A percentile compares a stretch with the other conserved stretches of the same genome.
Conservation (phyloP, 1,284 basidiomycete species). For the Rhodotorula sp. region DNA sequence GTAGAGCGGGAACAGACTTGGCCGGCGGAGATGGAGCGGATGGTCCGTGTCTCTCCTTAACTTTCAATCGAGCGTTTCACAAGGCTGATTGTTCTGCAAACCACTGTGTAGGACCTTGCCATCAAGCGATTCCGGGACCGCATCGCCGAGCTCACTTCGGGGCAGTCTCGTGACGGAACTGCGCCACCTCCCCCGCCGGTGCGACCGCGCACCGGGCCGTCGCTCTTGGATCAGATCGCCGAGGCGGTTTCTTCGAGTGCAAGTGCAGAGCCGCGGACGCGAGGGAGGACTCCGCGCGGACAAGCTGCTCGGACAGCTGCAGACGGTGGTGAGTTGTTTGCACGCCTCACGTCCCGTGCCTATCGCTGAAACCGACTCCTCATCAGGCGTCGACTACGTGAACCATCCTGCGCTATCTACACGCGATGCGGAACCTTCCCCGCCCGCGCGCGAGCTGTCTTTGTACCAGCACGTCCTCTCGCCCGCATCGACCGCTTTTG, state of each 20-base stretch:
- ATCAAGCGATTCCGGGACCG: background rate
- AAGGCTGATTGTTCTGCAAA: background rate
- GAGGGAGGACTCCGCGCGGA: background rate
- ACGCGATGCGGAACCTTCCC: no score
- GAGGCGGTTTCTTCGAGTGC: background rate
- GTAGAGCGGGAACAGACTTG: background rate
- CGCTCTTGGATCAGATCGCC: conserved; percentile 7
- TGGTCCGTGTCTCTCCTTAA: background rate
- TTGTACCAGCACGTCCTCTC: conserved; percentile 21
- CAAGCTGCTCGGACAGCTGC: background rate
- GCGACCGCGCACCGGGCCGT: background rate
- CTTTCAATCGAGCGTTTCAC: background rate
- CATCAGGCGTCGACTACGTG: background rate
- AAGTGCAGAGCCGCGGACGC: background rate
- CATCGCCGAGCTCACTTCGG: background rate
- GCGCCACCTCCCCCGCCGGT: background rate
- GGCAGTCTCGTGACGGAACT: background rate
- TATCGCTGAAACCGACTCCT: background rate
- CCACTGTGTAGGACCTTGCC: background rate
- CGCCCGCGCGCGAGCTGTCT: conserved; percentile 7
- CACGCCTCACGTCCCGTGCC: no score
- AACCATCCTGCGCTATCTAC: conserved; percentile 10
- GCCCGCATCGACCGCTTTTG: conserved; percentile 6
- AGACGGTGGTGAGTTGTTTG: background rate
- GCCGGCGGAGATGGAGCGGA: background rate